Base-by-base conservation (phyloP, 495 filamentous ascomycete species). In the Lasiosphaeria hispida region DNA sequence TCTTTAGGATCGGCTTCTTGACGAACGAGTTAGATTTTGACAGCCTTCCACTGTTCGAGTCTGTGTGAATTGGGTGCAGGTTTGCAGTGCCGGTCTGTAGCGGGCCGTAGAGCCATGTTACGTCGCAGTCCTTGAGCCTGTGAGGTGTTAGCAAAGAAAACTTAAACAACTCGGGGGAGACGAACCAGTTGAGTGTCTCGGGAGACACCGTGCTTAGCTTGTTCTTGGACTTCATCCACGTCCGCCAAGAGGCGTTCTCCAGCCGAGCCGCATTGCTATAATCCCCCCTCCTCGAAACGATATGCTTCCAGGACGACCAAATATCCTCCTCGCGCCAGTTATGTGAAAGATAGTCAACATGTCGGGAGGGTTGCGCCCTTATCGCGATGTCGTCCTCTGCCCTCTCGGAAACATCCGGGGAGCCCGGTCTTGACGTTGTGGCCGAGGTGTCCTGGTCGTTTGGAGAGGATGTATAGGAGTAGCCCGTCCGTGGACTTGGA, bases 241-340 rank as follows among this genome's bases (percentile, higher is more conserved):
- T 94, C 65, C 94, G 81, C 94, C 94, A 98, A 4, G 93, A 96
- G 4, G 94, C 94, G 75, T 98, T 98, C 70, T 98, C 94, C 49
- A 98, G 71, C 51, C 94, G 79, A 9, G 86, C 83, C 23, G 88
- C 80, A 66, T 98, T 91, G 60, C 79, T 87, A 63, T 95, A 96
- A 42, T 88, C 80, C 30, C 83, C 84, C 66, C 85, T 81, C 59
- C 87, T 88, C 10, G 85, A 81, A 39, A 92, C 86, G 63, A 98
- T 90, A 72, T 93, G 91, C 57, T 91, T 85, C 94, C 94, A 98
- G 3, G 93, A 97, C 11, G 90, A 83, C 94, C 94, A 98, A 10
- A 98, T 95, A 72, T 98, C 94, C 72, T 97, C 93, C 74, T 97
- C 93, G 41, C 82, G 84, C 94, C 94, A 98, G 53, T 93, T 84